Percentiles rank a stretch among this genome's conserved stretches.
Evolutionary conservation across 257 asterid genomes (phyloP).

Genomic region (Handroanthus guayacan): DNA sequence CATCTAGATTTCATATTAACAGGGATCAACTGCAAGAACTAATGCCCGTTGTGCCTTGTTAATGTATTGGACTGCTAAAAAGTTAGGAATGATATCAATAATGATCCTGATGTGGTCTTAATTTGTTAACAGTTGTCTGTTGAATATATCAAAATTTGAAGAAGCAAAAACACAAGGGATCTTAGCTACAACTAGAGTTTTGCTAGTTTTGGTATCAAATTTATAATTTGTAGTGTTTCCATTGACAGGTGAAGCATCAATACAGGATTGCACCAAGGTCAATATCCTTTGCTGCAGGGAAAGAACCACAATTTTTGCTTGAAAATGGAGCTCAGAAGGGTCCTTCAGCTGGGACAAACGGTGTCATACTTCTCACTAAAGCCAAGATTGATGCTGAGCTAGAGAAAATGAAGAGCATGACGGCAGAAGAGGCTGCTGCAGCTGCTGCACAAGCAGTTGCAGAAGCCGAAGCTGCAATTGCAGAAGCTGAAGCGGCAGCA

Average conservation of each 20-base stretch:
- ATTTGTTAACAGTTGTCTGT: not conserved
- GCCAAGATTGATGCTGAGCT: constrained; percentile 83
- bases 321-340: constrained; percentile 50
- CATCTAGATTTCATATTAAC: not conserved
- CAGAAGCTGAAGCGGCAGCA: constrained; percentile 86
- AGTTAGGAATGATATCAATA: not conserved
- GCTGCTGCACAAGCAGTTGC: constrained; percentile 91
- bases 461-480: constrained; percentile 90
- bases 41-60: too few relatives aligned
- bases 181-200: not conserved
- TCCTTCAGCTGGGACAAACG: constrained; percentile 44
- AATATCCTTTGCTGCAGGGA: constrained; percentile 41
- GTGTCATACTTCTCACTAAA: constrained; percentile 53
- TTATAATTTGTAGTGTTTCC: constrained; percentile 24
- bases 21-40: not conserved
- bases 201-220: constrained; percentile 5
- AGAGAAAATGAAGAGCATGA: constrained; percentile 79
- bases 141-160: not conserved
- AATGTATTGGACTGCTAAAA: not conserved
- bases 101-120: not conserved
- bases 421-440: constrained; percentile 71
- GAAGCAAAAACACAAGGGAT: constrained; percentile 2
- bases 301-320: constrained; percentile 41
- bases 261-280: constrained; percentile 81
- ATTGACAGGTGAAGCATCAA: constrained; percentile 79